Evolutionary conservation across 2,329 filamentous ascomycete genomes (phyloP).

Genomic region (Ophiostoma sp.): DNA sequence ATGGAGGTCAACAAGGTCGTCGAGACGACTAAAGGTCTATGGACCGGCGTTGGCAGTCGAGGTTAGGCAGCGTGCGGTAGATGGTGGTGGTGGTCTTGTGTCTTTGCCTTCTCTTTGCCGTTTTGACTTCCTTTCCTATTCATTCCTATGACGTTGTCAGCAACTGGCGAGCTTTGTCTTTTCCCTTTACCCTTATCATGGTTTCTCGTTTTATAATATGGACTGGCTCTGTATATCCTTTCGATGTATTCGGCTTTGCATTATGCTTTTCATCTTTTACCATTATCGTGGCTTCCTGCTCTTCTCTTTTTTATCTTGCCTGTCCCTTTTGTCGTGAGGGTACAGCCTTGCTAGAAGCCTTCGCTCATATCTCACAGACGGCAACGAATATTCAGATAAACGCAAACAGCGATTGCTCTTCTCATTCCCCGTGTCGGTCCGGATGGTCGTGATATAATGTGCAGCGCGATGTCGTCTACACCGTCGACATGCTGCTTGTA

Average conservation of each 20-base stretch:
- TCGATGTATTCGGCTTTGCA: slow-evolving; percentile 5
- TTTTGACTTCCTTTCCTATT: not conserved
- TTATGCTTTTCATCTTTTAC: slow-evolving; percentile 2
- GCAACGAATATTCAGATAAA: not conserved
- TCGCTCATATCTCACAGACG: not conserved
- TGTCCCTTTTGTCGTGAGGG: not conserved
- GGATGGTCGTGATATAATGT: not conserved
- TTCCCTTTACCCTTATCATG: not conserved
- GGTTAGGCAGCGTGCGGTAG: slow-evolving; percentile 25
- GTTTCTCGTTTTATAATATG: not conserved
- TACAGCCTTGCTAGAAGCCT: not conserved
- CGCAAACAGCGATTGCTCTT: not conserved
- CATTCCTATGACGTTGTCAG: not conserved
- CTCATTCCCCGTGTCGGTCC: not conserved
- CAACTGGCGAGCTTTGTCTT: not conserved
- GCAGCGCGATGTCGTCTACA: not conserved
- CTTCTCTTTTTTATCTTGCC: not conserved
- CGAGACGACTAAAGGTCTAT: slow-evolving; percentile 65
- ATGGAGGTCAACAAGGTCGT: slow-evolving; percentile 57
- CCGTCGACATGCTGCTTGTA: not conserved
- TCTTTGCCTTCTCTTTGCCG: not conserved
- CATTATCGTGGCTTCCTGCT: not conserved
- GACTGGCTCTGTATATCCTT: slow-evolving; percentile 11
- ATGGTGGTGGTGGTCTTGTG: not conserved
- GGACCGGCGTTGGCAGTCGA: slow-evolving; percentile 45